Percentiles rank a stretch among this genome's conserved stretches.
Conservation (phyloP, 805 yeast genomes). For the Scheffersomyces coipomensis region DNA sequence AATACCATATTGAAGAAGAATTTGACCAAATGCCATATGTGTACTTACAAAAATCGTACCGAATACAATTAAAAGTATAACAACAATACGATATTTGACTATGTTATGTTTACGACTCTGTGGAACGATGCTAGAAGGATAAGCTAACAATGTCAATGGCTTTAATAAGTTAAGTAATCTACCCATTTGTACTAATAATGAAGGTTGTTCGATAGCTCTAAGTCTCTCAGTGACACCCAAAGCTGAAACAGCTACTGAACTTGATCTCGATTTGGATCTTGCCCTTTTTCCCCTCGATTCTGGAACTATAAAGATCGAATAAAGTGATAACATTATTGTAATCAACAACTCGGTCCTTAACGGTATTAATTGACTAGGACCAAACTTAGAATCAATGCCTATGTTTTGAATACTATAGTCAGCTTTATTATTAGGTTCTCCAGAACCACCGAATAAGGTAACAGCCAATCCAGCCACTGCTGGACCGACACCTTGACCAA, state of each 20-base stretch:
- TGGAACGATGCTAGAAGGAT: slow-evolving; percentile 34
- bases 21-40: slow-evolving; percentile 32
- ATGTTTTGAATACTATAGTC: background rate
- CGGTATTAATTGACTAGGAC: slow-evolving; percentile 28
- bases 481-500: slow-evolving; percentile 63
- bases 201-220: background rate
- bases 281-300: slow-evolving; percentile 60
- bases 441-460: background rate
- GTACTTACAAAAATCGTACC: slow-evolving; percentile 35
- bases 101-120: slow-evolving; percentile 9
- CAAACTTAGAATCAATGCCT: slow-evolving; percentile 7
- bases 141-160: slow-evolving; percentile 53
- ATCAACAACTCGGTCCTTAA: slow-evolving; percentile 29
- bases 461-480: slow-evolving; percentile 37
- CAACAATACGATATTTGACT: slow-evolving; percentile 20
- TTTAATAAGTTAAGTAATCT: slow-evolving; percentile 17
- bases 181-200: background rate
- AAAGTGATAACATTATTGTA: slow-evolving; percentile 24
- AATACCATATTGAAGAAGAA: slow-evolving; percentile 52
- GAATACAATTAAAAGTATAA: slow-evolving; percentile 40
- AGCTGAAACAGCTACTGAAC: slow-evolving; percentile 2
- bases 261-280: slow-evolving; percentile 29
- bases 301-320: slow-evolving; percentile 36
- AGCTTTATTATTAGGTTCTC: slow-evolving; percentile 1
- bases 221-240: slow-evolving; percentile 5